Evolutionary conservation across 306 rosid genomes (phyloP).

Genomic region (Arachis stenosperma): DNA sequence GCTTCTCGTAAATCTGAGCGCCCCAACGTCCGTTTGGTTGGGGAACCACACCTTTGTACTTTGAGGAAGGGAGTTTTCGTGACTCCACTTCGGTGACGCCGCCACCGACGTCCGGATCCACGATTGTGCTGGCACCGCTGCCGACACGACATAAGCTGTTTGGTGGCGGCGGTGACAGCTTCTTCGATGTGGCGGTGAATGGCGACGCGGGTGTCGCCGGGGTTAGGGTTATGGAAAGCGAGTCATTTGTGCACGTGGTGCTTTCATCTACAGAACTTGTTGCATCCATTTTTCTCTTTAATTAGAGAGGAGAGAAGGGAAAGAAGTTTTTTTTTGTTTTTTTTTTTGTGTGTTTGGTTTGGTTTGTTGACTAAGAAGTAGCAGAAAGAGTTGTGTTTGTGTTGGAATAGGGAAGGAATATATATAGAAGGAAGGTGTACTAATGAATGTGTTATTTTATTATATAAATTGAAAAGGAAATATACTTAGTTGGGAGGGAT

Average conservation of each 20-base stretch:
- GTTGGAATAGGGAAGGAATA: slow-evolving; percentile 53
- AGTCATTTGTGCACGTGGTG: slow-evolving; percentile 61
- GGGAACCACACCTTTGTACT: slow-evolving; percentile 95
- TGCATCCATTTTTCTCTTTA: slow-evolving; percentile 58
- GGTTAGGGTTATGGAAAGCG: slow-evolving; percentile 49
- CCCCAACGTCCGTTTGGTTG: slow-evolving; percentile 99
- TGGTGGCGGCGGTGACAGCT: slow-evolving; percentile 45
- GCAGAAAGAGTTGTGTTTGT: slow-evolving; percentile 33
- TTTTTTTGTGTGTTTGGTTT: neutral
- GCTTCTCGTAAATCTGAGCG: slow-evolving; percentile 99
- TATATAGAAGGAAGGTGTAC: slow-evolving; percentile 56
- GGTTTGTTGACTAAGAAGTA: slow-evolving; percentile 32
- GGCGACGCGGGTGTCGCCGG: slow-evolving; percentile 33
- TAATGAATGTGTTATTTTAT: slow-evolving; percentile 24
- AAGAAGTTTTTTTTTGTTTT: too few species aligned
- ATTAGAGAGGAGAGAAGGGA: neutral
- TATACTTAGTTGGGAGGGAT: slow-evolving; percentile 34
- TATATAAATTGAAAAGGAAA: slow-evolving; percentile 29
- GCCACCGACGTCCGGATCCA: slow-evolving; percentile 55
- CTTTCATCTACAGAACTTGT: slow-evolving; percentile 68
- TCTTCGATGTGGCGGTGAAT: neutral
- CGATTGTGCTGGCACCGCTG: slow-evolving; percentile 69
- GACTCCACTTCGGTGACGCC: slow-evolving; percentile 71
- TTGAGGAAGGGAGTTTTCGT: slow-evolving; percentile 79
- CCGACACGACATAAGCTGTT: slow-evolving; percentile 69